Evolutionary conservation across 108 stramenopile genomes (phyloP), one percentile per base, ranked within the genome.

Genomic region (Skeletonema potamos): DNA sequence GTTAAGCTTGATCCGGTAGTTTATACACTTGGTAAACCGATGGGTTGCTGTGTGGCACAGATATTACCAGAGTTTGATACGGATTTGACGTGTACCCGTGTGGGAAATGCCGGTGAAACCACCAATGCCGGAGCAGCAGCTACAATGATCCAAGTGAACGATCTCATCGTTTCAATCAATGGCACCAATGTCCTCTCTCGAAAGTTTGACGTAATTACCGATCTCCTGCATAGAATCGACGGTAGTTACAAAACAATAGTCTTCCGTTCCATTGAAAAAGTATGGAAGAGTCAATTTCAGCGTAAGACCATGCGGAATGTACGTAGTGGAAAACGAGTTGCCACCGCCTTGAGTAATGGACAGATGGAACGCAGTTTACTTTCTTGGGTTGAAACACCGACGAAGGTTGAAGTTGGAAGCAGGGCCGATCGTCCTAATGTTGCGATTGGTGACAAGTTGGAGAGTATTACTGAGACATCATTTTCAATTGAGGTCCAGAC

Each of bases 371-470:
- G 54, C 17, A 44, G 66, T 15, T 44, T 72, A 4, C 66, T 48
- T 28, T 61, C 48, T n/a, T 80, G 79, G 79, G 72, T 80, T n/a
- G 72, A 68, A 10, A 80, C 79, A 46, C 79, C 79, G 9, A 80
- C 79, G 0, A 62, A 68, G 22, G 66, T 69, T 11, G 48, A 39
- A 28, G 44, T 74, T 58, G 41, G 62, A 6, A 58, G 57, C 12
- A 59, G 34, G 34, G 11, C 26, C n/a, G 36, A 36, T 33, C 29
- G 27, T 33, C n/a, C 28, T 2, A 36, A 59, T 59, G 58, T 6
- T 36, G 17, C 6, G n/a, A 36, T 59, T 24, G 27, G 27, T 1
- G 22, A 59, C 4, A 36, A 59, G 58, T 33, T 36, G 27, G 58
- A 59, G 58, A 59, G 36, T 59, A 36, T 36, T 32, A 33, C 27